Percentiles rank a stretch among this genome's conserved stretches.
These are phyloP conservation scores for Ascochyta rabiei DNA, from an alignment of 2,329 filamentous ascomycete species.

Conservation along the genomic window DNA sequence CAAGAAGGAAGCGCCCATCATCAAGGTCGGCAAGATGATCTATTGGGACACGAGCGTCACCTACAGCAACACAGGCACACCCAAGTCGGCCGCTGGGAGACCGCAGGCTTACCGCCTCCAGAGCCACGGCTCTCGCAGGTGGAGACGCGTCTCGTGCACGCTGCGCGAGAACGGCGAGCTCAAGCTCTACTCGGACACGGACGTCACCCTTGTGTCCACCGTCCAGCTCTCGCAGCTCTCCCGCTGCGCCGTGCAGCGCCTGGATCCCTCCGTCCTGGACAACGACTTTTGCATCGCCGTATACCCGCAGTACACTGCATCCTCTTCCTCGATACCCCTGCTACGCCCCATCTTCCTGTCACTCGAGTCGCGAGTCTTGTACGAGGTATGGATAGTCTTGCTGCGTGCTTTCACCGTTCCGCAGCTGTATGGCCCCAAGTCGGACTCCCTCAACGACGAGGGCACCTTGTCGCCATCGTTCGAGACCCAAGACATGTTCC, in stretches of 20 bases:
- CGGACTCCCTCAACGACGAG: constrained; percentile 51
- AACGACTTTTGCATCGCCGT: constrained; percentile 95
- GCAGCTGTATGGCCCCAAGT: constrained; percentile 79
- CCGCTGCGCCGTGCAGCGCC: constrained; percentile 84
- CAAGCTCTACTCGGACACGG: constrained; percentile 85
- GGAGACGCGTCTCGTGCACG: constrained; percentile 90
- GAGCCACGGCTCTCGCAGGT: constrained; percentile 66
- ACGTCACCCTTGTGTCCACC: constrained; percentile 77
- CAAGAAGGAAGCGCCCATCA: constrained; percentile 75
- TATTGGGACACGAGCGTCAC: constrained; percentile 72
- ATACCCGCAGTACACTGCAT: constrained; percentile 87
- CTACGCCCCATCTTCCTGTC: constrained; percentile 89
- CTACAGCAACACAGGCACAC: constrained; percentile 54
- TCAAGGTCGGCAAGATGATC: constrained; percentile 76
- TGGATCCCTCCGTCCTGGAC: constrained; percentile 88
- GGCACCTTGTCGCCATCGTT: constrained; percentile 44
- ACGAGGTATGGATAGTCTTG: constrained; percentile 96
- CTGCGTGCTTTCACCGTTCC: constrained; percentile 90
- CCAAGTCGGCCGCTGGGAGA: constrained; percentile 45
- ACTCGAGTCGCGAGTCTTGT: constrained; percentile 84
- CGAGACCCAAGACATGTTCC: constrained; percentile 65
- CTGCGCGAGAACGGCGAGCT: constrained; percentile 94
- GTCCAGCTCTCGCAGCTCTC: constrained; percentile 89
- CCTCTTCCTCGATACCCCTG: constrained; percentile 73
- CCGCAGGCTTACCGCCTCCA: constrained; percentile 62